Percentiles rank a stretch among this genome's conserved stretches.
Evolutionary conservation across 106 monocot genomes (phyloP).

Genomic region (Dioscorea zingiberensis): DNA sequence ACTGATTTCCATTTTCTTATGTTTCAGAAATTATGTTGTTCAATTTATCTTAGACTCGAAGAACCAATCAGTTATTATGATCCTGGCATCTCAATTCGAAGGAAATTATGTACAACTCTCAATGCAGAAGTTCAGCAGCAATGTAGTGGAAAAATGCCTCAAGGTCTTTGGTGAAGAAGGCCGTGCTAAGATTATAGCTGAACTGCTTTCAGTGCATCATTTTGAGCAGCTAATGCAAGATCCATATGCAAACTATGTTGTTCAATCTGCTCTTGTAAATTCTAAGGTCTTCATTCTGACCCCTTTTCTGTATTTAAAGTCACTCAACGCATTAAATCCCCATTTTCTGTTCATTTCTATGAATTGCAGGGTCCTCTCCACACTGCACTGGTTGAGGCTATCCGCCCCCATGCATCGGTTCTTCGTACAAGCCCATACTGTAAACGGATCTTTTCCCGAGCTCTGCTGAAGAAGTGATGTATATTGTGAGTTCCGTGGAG

Average conservation of each 20-base stretch:
- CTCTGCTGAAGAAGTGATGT: constrained; percentile 23
- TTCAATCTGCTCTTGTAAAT: constrained; percentile 54
- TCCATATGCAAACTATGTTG: constrained; percentile 89
- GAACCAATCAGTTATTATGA: constrained; percentile 20
- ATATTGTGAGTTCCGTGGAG: neutral
- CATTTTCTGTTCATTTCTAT: neutral
- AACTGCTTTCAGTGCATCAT: constrained; percentile 40
- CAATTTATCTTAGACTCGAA: constrained; percentile 60
- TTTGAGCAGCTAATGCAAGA: constrained; percentile 78
- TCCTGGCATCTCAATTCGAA: constrained; percentile 36
- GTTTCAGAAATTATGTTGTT: constrained; percentile 84
- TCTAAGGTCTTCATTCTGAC: constrained; percentile 45
- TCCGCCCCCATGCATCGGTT: constrained; percentile 3
- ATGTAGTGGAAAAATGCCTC: constrained; percentile 94
- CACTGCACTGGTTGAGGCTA: neutral
- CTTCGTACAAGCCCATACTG: constrained; percentile 6
- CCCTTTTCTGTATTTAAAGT: too few relatives aligned
- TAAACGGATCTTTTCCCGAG: constrained; percentile 12
- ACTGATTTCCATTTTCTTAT: neutral
- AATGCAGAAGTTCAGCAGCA: constrained; percentile 81
- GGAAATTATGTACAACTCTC: constrained; percentile 62
- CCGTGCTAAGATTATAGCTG: constrained; percentile 38
- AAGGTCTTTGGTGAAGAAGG: constrained; percentile 34
- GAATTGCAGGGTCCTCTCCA: constrained; percentile 3
- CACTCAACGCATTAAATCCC: too few relatives aligned